Evolutionary conservation across 1,139 yeast species (phyloP), one percentile per base, ranked within the genome.

Genomic region (Meyerozyma guilliermondii): DNA sequence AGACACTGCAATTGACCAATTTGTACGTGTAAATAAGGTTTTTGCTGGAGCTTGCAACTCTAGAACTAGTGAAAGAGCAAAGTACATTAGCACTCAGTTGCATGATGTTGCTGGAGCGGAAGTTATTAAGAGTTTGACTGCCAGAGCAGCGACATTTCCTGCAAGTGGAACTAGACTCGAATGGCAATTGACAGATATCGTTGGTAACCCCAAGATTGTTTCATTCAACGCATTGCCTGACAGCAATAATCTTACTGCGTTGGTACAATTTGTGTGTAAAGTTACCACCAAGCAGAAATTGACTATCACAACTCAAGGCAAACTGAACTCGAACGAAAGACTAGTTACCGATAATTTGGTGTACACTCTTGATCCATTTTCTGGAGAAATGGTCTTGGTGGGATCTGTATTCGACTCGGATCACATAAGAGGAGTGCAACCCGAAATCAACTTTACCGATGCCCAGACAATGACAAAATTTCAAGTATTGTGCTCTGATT

Each of bases 361-460:
- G 0, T 87, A 78, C 61, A 75, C 88, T 35, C 74, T 88, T 52
- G 87, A 89, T 59, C 86, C 95, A 11, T 77, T 78, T 50, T 75
- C 82, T 26, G 76, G 81, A 44, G 81, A 81, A 44, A 69, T 84
- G 46, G 75, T 76, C 24, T 68, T 88, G 48, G 87, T 87, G 27
- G 97, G 97, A 13, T 79, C 94, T 9, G 71, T 88, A 13, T 89
- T 89, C 57, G 95, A 87, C 56, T 78, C 82, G 28, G 81, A 70
- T 51, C 67, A 65, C 47, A 50, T 57, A 35, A 60, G 76, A 51
- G 66, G 66, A 20, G 35, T 65, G 40, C 64, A 60, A 46, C 66
- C 68, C 6, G 70, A 65, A 35, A 49, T 58, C 27, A 54, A 57
- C 42, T 50, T 53, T 38, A 50, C 51, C 39, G 59, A 62, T 39